Conservation (phyloP, 2,329 filamentous ascomycete species). For the Claviceps sp. region DNA sequence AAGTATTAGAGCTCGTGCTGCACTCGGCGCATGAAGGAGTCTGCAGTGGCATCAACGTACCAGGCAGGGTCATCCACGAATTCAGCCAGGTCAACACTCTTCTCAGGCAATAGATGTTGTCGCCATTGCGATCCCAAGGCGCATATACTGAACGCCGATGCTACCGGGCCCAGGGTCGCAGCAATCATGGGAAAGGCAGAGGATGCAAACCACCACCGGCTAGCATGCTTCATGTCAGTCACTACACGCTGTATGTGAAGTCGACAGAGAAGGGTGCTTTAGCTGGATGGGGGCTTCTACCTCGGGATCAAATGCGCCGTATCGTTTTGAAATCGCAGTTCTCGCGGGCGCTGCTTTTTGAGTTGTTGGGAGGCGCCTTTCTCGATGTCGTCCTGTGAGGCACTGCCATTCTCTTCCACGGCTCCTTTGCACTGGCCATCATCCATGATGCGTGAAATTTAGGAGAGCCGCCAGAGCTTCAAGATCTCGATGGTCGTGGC, state of each 20-base stretch:
- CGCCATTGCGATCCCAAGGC: constrained; percentile 75
- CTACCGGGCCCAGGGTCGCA: constrained; percentile 72
- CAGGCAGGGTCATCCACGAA: constrained; percentile 57
- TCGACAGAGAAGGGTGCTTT: background rate
- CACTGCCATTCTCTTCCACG: constrained; percentile 21
- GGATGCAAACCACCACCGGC: constrained; percentile 51
- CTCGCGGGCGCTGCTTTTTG: constrained; percentile 2
- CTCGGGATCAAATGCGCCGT: constrained; percentile 30
- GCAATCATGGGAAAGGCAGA: constrained; percentile 65
- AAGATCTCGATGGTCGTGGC: background rate
- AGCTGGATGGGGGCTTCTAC: constrained; percentile 14
- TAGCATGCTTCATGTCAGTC: constrained; percentile 13
- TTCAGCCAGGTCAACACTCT: constrained; percentile 32
- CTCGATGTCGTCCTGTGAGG: constrained; percentile 13
- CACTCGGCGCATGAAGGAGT: background rate
- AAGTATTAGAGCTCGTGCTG: background rate
- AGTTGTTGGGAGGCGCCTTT: background rate
- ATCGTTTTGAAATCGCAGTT: constrained; percentile 22
- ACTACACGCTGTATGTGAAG: background rate
- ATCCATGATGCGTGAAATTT: constrained; percentile 21
- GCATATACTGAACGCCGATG: constrained; percentile 77
- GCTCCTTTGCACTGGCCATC: constrained; percentile 25
- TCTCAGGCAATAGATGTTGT: constrained; percentile 35
- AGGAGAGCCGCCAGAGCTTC: background rate
- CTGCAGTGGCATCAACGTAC: constrained; percentile 25